These are phyloP conservation scores for Yamadazyma triangularis DNA, from an alignment of 1,139 yeast genomes.

Conservation along the genomic window DNA sequence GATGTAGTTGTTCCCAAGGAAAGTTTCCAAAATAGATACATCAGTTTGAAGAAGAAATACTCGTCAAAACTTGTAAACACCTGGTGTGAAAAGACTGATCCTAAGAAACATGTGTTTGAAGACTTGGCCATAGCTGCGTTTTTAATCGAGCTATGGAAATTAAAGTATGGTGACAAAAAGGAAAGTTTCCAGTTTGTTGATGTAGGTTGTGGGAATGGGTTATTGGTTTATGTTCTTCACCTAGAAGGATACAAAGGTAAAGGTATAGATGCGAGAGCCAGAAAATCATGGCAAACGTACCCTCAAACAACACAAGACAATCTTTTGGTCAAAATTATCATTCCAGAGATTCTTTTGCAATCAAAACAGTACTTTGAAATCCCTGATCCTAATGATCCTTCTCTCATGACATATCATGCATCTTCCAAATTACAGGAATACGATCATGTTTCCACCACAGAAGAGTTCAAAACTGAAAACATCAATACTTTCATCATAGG, in stretches of 20 bases:
- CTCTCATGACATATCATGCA: constrained; percentile 47
- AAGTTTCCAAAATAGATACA: constrained; percentile 78
- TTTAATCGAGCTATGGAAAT: constrained; percentile 80
- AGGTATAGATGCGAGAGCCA: constrained; percentile 85
- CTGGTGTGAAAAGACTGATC: constrained; percentile 94
- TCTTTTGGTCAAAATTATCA: constrained; percentile 70
- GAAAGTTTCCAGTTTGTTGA: constrained; percentile 69
- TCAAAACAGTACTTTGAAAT: constrained; percentile 37
- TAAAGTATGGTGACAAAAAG: constrained; percentile 41
- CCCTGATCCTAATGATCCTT: constrained; percentile 58
- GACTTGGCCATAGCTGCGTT: constrained; percentile 96
- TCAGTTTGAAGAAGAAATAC: constrained; percentile 75
- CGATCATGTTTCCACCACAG: constrained; percentile 56
- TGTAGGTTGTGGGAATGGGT: constrained; percentile 94
- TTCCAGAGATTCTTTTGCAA: constrained; percentile 66
- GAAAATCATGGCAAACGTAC: constrained; percentile 83
- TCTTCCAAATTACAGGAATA: constrained; percentile 50
- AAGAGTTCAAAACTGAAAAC: constrained; percentile 59
- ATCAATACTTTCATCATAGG: constrained; percentile 87
- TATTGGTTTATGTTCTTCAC: constrained; percentile 68
- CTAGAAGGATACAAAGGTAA: constrained; percentile 78
- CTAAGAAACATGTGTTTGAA: constrained; percentile 93
- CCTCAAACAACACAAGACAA: constrained; percentile 55
- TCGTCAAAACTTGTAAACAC: constrained; percentile 70
- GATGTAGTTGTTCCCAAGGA: constrained; percentile 83